Conservation (phyloP, 2,329 filamentous ascomycete species). For the Hymenoscyphus albidus region DNA sequence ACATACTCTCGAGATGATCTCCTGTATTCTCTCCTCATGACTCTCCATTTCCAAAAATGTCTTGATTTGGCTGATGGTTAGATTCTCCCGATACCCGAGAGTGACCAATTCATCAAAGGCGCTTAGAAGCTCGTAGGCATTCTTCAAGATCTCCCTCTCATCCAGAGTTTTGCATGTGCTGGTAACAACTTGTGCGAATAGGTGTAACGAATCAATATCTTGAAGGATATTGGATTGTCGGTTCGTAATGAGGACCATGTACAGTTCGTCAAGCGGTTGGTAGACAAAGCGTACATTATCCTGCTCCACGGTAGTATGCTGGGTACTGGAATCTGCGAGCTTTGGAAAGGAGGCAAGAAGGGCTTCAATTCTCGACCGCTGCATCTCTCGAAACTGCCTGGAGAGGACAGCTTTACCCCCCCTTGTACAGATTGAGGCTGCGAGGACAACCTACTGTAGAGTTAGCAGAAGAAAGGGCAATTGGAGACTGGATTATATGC, state of each 20-base stretch:
- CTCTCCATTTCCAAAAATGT: constrained; percentile 99
- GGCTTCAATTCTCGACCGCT: constrained; percentile 91
- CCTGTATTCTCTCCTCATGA: constrained; percentile 97
- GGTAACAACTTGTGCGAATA: constrained; percentile 95
- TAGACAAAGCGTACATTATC: constrained; percentile 99
- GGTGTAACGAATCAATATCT: constrained; percentile 96
- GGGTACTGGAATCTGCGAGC: constrained; percentile 89
- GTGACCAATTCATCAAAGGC: constrained; percentile 98
- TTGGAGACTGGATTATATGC: neutral
- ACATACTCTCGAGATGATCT: constrained; percentile 83
- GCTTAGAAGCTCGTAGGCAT: constrained; percentile 93
- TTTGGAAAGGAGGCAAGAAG: constrained; percentile 97
- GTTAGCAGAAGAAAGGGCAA: constrained; percentile 18
- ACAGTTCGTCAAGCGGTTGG: constrained; percentile 96
- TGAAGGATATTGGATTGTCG: constrained; percentile 98
- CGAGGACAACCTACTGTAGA: constrained; percentile 77
- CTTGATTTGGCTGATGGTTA: constrained; percentile 96
- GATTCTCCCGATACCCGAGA: constrained; percentile 90
- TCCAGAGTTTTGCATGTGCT: constrained; percentile 95
- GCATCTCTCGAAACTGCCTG: constrained; percentile 96
- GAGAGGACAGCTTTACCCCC: constrained; percentile 98
- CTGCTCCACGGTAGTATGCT: constrained; percentile 97
- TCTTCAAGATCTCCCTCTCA: constrained; percentile 89
- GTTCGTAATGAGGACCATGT: constrained; percentile 99
- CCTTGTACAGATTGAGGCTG: constrained; percentile 96